phyloP scores from a whole-genome alignment of 140 eudicot genomes.

The Stevia rebaudiana region DNA sequence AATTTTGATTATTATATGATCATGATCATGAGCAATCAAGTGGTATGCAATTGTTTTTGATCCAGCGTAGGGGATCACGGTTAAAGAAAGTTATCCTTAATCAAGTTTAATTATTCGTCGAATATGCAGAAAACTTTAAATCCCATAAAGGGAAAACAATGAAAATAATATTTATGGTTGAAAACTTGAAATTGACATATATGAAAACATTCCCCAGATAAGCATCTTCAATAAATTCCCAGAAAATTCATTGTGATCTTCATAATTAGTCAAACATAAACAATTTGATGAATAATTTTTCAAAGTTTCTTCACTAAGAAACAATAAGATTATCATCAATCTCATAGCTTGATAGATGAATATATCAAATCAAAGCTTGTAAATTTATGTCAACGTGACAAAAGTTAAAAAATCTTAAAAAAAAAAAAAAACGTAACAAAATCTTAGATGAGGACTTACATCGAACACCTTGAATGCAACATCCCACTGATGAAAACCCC shows the following conservation, averaged over 20 bases:
- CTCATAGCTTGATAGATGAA: neutral
- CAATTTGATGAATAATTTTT: neutral
- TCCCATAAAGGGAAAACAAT: too few species aligned
- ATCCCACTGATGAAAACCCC: slow-evolving; percentile 67
- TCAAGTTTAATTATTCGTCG: neutral
- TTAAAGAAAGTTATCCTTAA: neutral
- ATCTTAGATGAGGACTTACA: slow-evolving; percentile 40
- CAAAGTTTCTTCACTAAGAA: neutral
- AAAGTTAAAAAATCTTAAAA: too few species aligned
- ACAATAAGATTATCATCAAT: neutral
- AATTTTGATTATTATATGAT: slow-evolving; percentile 11
- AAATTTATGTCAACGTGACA: too few species aligned
- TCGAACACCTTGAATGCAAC: slow-evolving; percentile 57
- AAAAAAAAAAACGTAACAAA: neutral
- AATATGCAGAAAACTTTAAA: neutral
- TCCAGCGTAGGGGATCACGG: slow-evolving; percentile 12
- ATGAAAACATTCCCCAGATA: neutral
- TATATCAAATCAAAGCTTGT: neutral
- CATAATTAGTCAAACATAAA: slow-evolving; percentile 1
- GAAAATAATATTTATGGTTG: too few species aligned
- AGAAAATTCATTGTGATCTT: neutral
- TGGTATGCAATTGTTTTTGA: slow-evolving; percentile 23
- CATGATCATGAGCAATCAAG: slow-evolving; percentile 9
- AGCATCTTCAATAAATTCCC: neutral
- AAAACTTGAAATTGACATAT: too few species aligned